Base-by-base conservation (phyloP, 805 yeast genomes). In the Candida ficus region DNA sequence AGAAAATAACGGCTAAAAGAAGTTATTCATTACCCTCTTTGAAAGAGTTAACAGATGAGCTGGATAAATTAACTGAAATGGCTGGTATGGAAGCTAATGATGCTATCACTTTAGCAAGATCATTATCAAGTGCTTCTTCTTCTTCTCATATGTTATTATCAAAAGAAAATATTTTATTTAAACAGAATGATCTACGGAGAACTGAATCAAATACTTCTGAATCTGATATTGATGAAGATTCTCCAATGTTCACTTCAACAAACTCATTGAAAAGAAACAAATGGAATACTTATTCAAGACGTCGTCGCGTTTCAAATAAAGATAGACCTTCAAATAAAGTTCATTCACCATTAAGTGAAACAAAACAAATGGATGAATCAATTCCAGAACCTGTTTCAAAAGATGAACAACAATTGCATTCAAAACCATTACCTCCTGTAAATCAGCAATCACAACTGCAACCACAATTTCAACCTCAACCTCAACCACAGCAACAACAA, bases 51-150 rank as follows among this genome's bases (percentile, higher is more conserved):
- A 82, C 95, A 3, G 76, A 67, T 45, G 96, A 90, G 59, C 66
- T 90, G 40, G 83, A 85, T 48, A 76, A 73, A 34, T 66, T 89
- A 34, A 78, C 91, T 0, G 82, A 80, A 48, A 67, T 79, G 61
- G 95, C 91, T 0, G 93, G 95, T 0, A 63, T 85, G 60, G 81
- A 78, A 39, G 80, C 88, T 4, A 75, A 80, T 29, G 95, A 87
- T 64, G 95, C 95, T 1, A 81, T 83, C 5, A 78, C 95, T 0
- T 67, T 87, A 41, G 96, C 95, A 0, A 68, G 95, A 53, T 79
- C 93, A 2, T 68, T 88, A 36, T 82, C 91, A 3, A 73, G 86
- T 35, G 73, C 83, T 0, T 76, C 87, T 0, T 66, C 83, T 22
- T 83, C 84, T 11, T 70, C 57, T 2, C 47, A 50, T 2, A 26